Conservation (phyloP, 805 yeast species). For the Phaffomyces antillensis region DNA sequence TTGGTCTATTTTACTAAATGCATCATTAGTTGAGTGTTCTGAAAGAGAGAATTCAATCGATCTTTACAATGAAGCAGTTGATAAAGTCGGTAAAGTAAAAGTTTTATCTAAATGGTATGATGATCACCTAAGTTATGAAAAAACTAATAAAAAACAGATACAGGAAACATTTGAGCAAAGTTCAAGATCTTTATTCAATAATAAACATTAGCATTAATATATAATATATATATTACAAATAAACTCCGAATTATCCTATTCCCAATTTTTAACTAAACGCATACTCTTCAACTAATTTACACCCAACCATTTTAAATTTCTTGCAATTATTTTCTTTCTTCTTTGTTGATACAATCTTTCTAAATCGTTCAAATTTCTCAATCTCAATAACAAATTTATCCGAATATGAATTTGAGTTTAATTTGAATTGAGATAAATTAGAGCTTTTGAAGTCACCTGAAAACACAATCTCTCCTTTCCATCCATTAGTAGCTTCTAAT, state of each 20-base stretch:
- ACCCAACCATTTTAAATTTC: neutral
- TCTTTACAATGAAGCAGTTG: neutral
- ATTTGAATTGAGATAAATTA: neutral
- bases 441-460: slow-evolving; percentile 1
- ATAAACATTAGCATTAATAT: neutral
- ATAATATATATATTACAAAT: neutral
- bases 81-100: neutral
- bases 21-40: neutral
- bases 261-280: neutral
- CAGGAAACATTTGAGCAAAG: neutral
- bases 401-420: too few relatives aligned
- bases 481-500: slow-evolving; percentile 2
- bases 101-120: neutral
- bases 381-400: slow-evolving; percentile 1
- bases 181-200: neutral
- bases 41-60: neutral
- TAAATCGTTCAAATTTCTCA: slow-evolving; percentile 1
- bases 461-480: slow-evolving; percentile 3
- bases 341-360: neutral
- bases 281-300: neutral
- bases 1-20: slow-evolving; percentile 2
- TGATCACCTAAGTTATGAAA: neutral
- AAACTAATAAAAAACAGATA: neutral
- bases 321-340: neutral
- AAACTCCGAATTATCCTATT: neutral